Base-by-base conservation (phyloP, 805 yeast genomes). In the Candida vaughaniae region DNA sequence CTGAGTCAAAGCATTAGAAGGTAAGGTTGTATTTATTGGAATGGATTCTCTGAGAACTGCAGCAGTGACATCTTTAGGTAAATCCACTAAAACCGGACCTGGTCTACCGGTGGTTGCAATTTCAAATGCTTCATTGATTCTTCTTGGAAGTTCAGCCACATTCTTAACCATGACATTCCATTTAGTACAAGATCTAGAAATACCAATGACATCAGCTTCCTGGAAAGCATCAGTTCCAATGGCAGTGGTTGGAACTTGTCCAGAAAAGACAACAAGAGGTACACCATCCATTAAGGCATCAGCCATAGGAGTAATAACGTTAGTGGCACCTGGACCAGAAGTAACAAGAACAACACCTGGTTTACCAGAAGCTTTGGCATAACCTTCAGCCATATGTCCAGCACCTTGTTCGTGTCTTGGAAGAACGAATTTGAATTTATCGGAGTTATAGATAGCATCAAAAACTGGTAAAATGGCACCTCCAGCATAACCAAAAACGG, bases 311-410 rank as follows among this genome's bases (percentile, higher is more conserved):
- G 99, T 93, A 47, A 93, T 82, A 42, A 93, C 96, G 58, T 93
- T 93, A 38, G 99, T 93, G 33, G 98, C 99, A 57, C 98, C 99
- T 20, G 99, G 99, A 35, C 99, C 99, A 1, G 96, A 88, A n/a
- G 99, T 93, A 35, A 93, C 99, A 53, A 93, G 71, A 33, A 93
- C 98, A 47, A 93, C 95, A 69, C 99, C 99, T 10, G 97, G 95
- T 65, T 87, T 93, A 42, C 98, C 99, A 14, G 80, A 67, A 27
- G 95, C 99, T 50, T 95, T 77, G 39, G 99, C 97, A 52, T 93
- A 93, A 42, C 99, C 99, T 69, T 93, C 97, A 39, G 99, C 99
- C 98, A 93, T 93, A 66, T 93, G 99, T 36, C 99, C 99, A 12
- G 98, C 99, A 61, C 99, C 99, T 68, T 93, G 99, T 66, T 93